Evolutionary conservation across 2,329 filamentous ascomycete species (phyloP), one percentile per base, ranked within the genome.

Genomic region (Bertia moriformis): DNA sequence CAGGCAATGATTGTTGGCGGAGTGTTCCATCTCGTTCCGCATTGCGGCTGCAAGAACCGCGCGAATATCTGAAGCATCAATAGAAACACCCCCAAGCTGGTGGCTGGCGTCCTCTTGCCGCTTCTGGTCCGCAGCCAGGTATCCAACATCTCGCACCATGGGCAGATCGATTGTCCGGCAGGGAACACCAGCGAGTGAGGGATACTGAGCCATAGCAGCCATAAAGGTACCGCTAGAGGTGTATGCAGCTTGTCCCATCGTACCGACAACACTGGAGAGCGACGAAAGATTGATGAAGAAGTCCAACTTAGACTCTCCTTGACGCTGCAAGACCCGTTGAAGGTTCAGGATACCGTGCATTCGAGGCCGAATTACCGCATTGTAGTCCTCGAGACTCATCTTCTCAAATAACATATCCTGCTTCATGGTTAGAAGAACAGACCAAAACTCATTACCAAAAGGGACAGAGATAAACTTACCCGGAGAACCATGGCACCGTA

Each of bases 71-170:
- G 33, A 40, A 22, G 40, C 40, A 19, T 32, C 37, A 14, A 44
- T 40, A 37, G 39, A 37, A 39, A 43, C 41, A 37, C 39, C 41
- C 19, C 41, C 43, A 15, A 43, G 43, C n/a, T n/a, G n/a, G n/a
- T n/a, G n/a, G 14, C 19, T 33, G 12, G 41, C 17, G 15, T 43
- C 40, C 2, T 35, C 15, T 20, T 41, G 38, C 27, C 39, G 37
- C 37, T 43, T 42, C 5, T 39, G 41, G 30, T 45, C 41, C 36
- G 45, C 44, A 14, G 44, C 43, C 2, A 46, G 41, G 40, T 46
- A 46, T 22, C 43, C 43, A 2, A 42, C 41, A 39, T 41, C 43
- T 29, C 39, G 39, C 18, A 45, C 43, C 18, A 41, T 43, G 3
- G 43, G 39, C 18, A 46, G 40, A 19, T 45, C 41, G 15, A 46